Evolutionary conservation across 2,329 filamentous ascomycete genomes (phyloP), one percentile per base, ranked within the genome.

Genomic region (Niveomyces coronatus): DNA sequence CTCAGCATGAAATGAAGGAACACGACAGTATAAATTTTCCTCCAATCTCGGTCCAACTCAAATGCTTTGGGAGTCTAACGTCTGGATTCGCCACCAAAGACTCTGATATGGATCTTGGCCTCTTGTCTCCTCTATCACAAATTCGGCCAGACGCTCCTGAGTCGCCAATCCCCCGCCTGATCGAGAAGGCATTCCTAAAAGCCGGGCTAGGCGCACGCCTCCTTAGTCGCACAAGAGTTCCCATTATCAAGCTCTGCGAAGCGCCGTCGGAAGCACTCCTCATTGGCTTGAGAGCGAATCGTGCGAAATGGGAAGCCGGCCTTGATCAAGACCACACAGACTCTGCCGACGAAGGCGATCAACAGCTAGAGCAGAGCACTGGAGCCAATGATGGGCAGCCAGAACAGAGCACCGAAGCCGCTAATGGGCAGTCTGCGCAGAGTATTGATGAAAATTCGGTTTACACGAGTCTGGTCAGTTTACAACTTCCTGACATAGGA

Each of bases 31-130:
- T 44, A 0, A 60, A 70, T 8, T 77, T 82, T 40, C 61, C 68
- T 13, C 52, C 68, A 17, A 53, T 62, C 9, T 72, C 71, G 36
- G 71, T 89, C n/a, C 67, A 76, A 37, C 65, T 93, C 11, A 76
- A 76, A 48, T 85, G 81, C 50, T 93, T 91, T 53, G 87, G 86
- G 5, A 93, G 86, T 54, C 67, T 93, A 32, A 74, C 76, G 15
- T 88, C 86, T 10, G 87, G 87, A 0, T 94, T 94, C 59, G 88
- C 85, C 4, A 86, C 84, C 9, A 83, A 83, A 49, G 76, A 78
- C n/a, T 89, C 87, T 2, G 87, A 94, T 51, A 86, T 94, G 81
- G 88, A 95, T 57, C 71, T 94, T 20, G 83, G 81, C 8, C 71
- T 94, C 23, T 64, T 91, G 5, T 81, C 83, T 2, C 74, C 74